These are phyloP conservation scores for Cladosporium phlei DNA, from an alignment of 2,329 filamentous ascomycete genomes.

Conservation along the genomic window DNA sequence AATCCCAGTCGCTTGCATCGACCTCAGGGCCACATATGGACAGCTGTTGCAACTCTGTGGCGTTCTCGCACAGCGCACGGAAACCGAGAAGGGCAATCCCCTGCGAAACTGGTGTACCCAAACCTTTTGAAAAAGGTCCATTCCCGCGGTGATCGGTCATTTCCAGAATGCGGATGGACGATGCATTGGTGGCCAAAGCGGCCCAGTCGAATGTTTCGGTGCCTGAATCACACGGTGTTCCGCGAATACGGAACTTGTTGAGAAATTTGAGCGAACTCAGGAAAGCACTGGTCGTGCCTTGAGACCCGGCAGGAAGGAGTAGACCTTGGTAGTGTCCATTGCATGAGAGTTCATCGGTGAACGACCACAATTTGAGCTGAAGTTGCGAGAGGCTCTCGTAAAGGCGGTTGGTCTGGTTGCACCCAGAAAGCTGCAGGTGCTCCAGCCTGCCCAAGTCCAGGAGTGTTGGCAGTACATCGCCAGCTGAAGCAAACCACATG, in stretches of 20 bases:
- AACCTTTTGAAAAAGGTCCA: background rate
- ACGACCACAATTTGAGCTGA: background rate
- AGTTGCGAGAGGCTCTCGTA: constrained; percentile 2
- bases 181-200: too few species aligned
- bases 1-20: too few species aligned
- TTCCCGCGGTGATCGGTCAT: background rate
- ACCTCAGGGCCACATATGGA: background rate
- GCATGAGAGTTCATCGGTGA: background rate
- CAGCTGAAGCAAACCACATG: background rate
- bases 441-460: background rate
- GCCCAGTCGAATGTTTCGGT: background rate
- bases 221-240: background rate
- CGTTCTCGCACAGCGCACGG: background rate
- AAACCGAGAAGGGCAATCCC: background rate
- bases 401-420: background rate
- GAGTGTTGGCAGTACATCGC: background rate
- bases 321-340: background rate
- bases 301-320: too few species aligned
- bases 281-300: background rate
- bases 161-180: background rate
- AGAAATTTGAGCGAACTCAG: background rate
- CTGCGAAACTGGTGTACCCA: background rate
- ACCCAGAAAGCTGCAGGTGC: background rate
- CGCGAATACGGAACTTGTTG: background rate
- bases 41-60: background rate